A percentile compares a stretch with the other conserved stretches of the same genome.
These are phyloP conservation scores for Ustilago crameri DNA, from an alignment of 1,284 basidiomycete genomes.

Conservation along the genomic window DNA sequence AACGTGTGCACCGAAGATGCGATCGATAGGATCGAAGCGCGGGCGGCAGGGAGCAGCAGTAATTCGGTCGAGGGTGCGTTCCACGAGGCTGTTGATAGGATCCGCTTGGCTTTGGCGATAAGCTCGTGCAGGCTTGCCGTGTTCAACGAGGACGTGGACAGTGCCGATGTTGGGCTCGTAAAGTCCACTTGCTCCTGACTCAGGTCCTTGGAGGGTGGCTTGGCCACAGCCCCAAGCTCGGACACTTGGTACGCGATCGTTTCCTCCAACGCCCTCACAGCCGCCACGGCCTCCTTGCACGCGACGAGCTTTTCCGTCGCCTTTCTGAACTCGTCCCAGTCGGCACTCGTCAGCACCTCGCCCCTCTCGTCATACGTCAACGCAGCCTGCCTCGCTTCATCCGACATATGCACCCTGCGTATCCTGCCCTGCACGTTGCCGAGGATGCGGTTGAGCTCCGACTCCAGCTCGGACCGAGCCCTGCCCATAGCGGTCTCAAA, in stretches of 20 bases:
- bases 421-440: conserved; percentile 13
- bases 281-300: conserved; percentile 27
- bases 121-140: conserved; percentile 19
- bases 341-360: conserved; percentile 24
- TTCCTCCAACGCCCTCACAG: conserved; percentile 19
- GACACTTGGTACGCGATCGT: conserved; percentile 36
- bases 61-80: conserved; percentile 8
- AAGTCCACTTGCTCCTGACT: conserved; percentile 11
- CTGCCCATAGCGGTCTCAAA: conserved; percentile 10
- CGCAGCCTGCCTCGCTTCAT: conserved; percentile 12
- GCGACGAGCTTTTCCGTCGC: conserved; percentile 27
- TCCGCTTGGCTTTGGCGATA: conserved; percentile 19
- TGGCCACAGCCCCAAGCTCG: conserved; percentile 20
- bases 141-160: conserved; percentile 39
- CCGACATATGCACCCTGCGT: conserved; percentile 20
- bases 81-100: conserved; percentile 23
- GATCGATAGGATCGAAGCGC: conserved; percentile 75
- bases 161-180: conserved; percentile 11
- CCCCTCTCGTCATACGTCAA: conserved; percentile 37
- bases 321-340: conserved; percentile 46
- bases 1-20: conserved; percentile 80
- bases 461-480: conserved; percentile 1
- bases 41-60: conserved; percentile 73
- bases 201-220: too few species aligned
- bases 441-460: conserved; percentile 13